phyloP scores from a whole-genome alignment of 441 rosid genomes.

The Jatropha multifida region DNA sequence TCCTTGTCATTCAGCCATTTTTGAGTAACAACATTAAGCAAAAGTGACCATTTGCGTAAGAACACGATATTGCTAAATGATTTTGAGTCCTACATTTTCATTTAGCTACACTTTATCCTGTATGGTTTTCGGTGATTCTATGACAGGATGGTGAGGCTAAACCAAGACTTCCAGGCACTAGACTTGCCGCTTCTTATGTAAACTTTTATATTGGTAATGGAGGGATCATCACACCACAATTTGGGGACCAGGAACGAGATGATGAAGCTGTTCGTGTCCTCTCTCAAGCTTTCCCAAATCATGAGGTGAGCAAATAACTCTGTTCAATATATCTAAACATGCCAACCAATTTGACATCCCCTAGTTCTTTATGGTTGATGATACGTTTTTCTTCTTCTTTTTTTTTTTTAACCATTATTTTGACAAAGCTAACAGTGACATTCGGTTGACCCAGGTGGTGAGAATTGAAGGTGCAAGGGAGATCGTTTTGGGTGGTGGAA shows the following conservation, averaged over 20 bases:
- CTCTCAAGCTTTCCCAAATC: constrained; percentile 62
- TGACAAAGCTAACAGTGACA: neutral
- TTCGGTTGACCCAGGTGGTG: constrained; percentile 47
- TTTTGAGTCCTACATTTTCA: neutral
- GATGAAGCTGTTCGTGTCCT: constrained; percentile 77
- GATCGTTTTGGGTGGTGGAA: constrained; percentile 88
- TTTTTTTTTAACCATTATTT: neutral
- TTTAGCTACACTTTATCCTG: neutral
- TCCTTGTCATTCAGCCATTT: constrained; percentile 4
- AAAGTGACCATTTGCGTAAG: neutral
- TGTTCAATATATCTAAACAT: neutral
- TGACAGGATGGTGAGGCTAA: constrained; percentile 67
- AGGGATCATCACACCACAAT: constrained; percentile 73
- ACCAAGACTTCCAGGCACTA: constrained; percentile 65
- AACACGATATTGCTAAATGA: neutral
- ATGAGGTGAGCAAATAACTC: constrained; percentile 43
- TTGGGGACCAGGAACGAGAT: constrained; percentile 80
- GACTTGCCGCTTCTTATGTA: constrained; percentile 89
- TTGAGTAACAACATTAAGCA: neutral
- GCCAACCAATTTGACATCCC: too few species aligned
- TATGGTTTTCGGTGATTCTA: constrained; percentile 9
- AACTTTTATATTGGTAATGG: constrained; percentile 89
- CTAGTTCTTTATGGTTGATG: neutral
- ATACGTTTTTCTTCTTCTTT: too few species aligned
- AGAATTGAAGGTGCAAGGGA: constrained; percentile 84